Base-by-base conservation (phyloP, 306 rosid genomes). In the Corylus avellana region DNA sequence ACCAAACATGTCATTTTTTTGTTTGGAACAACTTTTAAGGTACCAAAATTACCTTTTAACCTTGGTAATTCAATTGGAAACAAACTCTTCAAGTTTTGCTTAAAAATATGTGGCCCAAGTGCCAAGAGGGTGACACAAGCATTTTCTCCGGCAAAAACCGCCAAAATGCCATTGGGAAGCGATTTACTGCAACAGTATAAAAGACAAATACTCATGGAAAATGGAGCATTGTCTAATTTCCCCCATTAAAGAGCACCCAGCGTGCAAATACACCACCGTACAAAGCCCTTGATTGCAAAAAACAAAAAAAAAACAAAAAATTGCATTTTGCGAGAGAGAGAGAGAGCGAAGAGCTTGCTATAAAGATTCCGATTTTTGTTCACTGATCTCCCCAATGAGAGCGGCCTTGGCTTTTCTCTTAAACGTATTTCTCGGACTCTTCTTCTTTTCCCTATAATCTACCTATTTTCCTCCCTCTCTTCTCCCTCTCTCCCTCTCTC, bases 401-500 rank as follows among this genome's bases (percentile, higher is more conserved):
- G 67, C 85, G 84, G 84, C 91, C 80, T 89, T 88, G 92, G 94
- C 88, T 88, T 90, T 90, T 92, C 92, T 82, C 89, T 75, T 85
- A 44, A 74, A 82, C 89, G 78, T 87, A 76, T 75, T 76, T 82
- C 64, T 13, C 73, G 79, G 64, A 27, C 71, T 82, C 79, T 44
- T 32, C 50, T 49, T 46, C 12, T 75, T 80, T 80, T 64, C 57
- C 66, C 77, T 3, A 14, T 25, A 39, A 39, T 44, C 69, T 35
- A 58, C 70, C 70, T 39, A 17, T 79, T 57, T 64, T 39, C 20
- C 49, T 67, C 55, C 2, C 70, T 75, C 78, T 64, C 32, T n/a
- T 47, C 42, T 78, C 78, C 44, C 71, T 37, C 66, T 49, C 67
- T 57, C 22, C 44, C 61, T 57, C 77, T 49, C 49, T 11, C 70